Base-by-base conservation (phyloP, 371 early-diverging fungal genomes). In the Actinomucor elegans region DNA sequence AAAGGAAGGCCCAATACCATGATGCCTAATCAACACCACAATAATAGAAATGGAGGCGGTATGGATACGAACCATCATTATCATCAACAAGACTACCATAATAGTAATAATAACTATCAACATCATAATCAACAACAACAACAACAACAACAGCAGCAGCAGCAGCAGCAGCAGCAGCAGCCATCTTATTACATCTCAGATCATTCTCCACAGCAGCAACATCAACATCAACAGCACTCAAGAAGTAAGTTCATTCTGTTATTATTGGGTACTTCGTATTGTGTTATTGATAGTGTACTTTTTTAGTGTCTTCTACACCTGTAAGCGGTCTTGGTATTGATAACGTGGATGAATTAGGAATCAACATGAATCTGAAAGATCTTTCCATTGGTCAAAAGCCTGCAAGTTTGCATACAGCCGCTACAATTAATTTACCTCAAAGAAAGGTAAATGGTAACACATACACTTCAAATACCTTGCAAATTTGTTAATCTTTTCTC, bases 331-430 rank as follows among this genome's bases (percentile, higher is more conserved):
- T 73, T 12, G 71, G 67, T 12, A 67, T 69, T 23, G 68, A 73
- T 43, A 67, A 64, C 45, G 62, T 69, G 36, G 70, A 69, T 29
- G 67, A 67, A 43, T 48, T 73, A 48, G 66, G 65, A 31, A 51
- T 62, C 29, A 68, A 48, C 17, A 59, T 61, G 47, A 64, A 58
- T n/a, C 38, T 71, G 21, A 64, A 64, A 37, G 58, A 61, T 15
- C 57, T 66, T 34, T 63, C 73, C 0, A 59, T 72, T 43, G 69
- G 69, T n/a, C 69, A 66, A 34, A 69, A 64, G 34, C 55, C 66
- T 14, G 54, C 53, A 35, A 31, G 59, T 4, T 32, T 52, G 52
- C 35, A 37, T 41, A 26, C 46, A 24, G 29, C 66, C n/a, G 34
- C 66, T 14, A 56, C 56, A 1, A 55, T 48, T n/a, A 55, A 48